Percentiles rank a stretch among this genome's conserved stretches.
phyloP scores from a whole-genome alignment of 208 protist species.

The Balamuthia mandrillaris region DNA sequence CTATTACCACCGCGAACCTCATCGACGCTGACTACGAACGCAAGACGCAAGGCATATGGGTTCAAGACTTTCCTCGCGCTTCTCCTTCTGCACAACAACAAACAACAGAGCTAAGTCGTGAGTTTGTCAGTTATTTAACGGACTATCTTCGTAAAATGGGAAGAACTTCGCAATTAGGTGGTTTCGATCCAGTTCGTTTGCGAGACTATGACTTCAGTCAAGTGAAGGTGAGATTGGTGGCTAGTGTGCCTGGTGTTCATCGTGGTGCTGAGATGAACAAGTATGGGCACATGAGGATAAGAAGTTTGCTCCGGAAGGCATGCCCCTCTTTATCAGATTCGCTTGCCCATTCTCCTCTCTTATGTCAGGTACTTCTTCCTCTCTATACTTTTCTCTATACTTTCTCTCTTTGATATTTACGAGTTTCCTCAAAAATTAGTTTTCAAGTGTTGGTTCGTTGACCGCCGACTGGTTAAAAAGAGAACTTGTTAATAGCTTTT shows the following conservation, averaged over 20 bases:
- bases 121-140: not conserved
- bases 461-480: too few relatives aligned
- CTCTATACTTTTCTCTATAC: too few relatives aligned
- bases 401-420: too few relatives aligned
- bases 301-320: not conserved
- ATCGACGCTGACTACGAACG: slow-evolving; percentile 7
- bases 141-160: slow-evolving; percentile 15
- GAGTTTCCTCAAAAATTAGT: too few relatives aligned
- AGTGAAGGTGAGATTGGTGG: not conserved
- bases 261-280: not conserved
- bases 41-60: slow-evolving; percentile 8
- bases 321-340: not conserved
- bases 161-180: not conserved
- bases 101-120: not conserved
- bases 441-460: too few relatives aligned
- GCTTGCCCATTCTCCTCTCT: slow-evolving; percentile 17
- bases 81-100: not conserved
- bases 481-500: too few relatives aligned
- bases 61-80: not conserved
- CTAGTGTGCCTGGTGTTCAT: slow-evolving; percentile 11
- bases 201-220: not conserved
- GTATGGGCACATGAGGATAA: slow-evolving; percentile 13
- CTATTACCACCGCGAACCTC: slow-evolving; percentile 32
- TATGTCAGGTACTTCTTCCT: too few relatives aligned
- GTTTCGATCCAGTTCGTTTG: not conserved